Conservation (phyloP, 2,329 filamentous ascomycete genomes). For the Aplosporella prunicola region DNA sequence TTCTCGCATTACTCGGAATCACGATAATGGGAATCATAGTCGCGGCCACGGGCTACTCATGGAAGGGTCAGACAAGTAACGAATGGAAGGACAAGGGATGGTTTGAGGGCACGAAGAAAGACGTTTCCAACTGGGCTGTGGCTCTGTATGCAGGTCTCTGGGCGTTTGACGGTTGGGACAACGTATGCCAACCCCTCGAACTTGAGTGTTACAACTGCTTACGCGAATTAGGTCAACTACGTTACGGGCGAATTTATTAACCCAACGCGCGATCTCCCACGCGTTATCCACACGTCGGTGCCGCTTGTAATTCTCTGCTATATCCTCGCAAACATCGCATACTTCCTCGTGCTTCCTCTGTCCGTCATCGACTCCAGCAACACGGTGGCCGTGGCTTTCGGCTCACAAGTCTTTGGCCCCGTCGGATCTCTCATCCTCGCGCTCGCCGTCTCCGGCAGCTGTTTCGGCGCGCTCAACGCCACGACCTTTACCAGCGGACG, state of each 20-base stretch:
- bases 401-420: conserved; percentile 77
- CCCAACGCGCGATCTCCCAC: conserved; percentile 76
- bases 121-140: conserved; percentile 81
- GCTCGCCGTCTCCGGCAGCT: conserved; percentile 80
- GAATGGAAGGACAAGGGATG: conserved; percentile 84
- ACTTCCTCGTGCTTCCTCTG: conserved; percentile 85
- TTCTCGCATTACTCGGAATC: conserved; percentile 77
- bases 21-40: conserved; percentile 84
- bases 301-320: conserved; percentile 87
- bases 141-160: conserved; percentile 91
- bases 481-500: conserved; percentile 88
- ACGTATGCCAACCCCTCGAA: conserved; percentile 49
- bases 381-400: conserved; percentile 93
- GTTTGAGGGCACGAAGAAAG: conserved; percentile 77
- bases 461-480: conserved; percentile 90
- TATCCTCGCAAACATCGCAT: conserved; percentile 81
- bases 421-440: conserved; percentile 76
- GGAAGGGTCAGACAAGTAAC: conserved; percentile 61
- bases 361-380: conserved; percentile 76
- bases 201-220: conserved; percentile 13
- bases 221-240: conserved; percentile 67
- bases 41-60: conserved; percentile 73
- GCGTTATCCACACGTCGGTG: conserved; percentile 94
- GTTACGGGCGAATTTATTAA: conserved; percentile 96
- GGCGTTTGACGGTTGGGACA: conserved; percentile 99